These are phyloP conservation scores for Phialophora expanda DNA, from an alignment of 2,329 filamentous ascomycete genomes.

Conservation along the genomic window DNA sequence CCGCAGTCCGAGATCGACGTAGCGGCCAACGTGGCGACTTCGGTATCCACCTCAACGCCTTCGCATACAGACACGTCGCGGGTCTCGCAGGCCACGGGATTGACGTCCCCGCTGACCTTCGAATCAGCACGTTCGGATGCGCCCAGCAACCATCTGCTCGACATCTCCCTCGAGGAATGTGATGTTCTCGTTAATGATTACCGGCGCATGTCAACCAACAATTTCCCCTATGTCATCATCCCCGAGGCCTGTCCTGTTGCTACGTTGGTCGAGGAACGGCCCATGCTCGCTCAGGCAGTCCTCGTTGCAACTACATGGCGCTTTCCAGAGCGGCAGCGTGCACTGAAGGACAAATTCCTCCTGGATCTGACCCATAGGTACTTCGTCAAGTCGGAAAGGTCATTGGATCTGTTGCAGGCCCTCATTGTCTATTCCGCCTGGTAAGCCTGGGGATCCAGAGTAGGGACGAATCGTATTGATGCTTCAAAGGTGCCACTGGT, in stretches of 20 bases:
- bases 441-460: not conserved
- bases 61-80: constrained; percentile 10
- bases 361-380: constrained; percentile 22
- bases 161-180: constrained; percentile 25
- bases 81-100: not conserved
- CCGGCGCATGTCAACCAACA: constrained; percentile 23
- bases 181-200: constrained; percentile 25
- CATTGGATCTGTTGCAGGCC: constrained; percentile 28
- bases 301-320: constrained; percentile 28
- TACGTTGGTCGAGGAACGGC: constrained; percentile 24
- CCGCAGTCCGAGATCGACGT: not conserved
- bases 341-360: constrained; percentile 22
- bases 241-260: constrained; percentile 21
- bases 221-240: constrained; percentile 28
- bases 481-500: constrained; percentile 25
- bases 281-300: constrained; percentile 27
- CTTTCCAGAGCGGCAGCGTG: constrained; percentile 17
- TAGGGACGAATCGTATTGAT: not conserved
- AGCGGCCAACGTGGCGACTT: not conserved
- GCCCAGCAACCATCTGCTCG: not conserved
- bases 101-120: constrained; percentile 10
- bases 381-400: constrained; percentile 24
- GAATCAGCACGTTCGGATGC: constrained; percentile 1
- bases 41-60: constrained; percentile 9
- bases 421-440: constrained; percentile 31